Base-by-base conservation (phyloP, 108 stramenopile genomes). In the Fragilariopsis cylindrus region DNA sequence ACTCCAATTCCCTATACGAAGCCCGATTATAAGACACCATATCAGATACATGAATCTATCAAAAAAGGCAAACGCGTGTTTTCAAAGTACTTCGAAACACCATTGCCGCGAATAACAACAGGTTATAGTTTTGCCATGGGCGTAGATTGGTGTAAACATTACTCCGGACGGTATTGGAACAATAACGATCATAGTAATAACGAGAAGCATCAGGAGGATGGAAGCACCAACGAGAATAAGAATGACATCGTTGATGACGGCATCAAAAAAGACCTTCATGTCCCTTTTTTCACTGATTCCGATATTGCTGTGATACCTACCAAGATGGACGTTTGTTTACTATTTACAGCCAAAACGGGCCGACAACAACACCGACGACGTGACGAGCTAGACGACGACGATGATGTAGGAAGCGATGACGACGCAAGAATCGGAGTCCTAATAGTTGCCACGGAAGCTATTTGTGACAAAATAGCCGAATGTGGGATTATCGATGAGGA, bases 1-100 rank as follows among this genome's bases (percentile, higher is more conserved):
- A 57, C 42, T 18, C 75, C 56, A 0, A 76, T 76, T 60, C 75
- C 68, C 0, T 69, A 55, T 18, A 67, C 55, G 3, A 47, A 50
- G 39, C 30, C 7, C 5, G 75, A 76, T 48, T 76, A 58, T 39
- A 42, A 44, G 46, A 76, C 67, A 57, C 75, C 75, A 0, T 44
- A 69, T 16, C 52, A 67, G 18, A 55, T 76, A 15, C 66, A 60
- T 57, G 19, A 60, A 30, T 73, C 72, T 12, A 49, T 62, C 4
- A 16, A 4, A 4, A 30, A 3, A 4, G 60, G 48, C 48, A 73
- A 63, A 49, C 57, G 72, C 47, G 72, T 60, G 6, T 13, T 3
- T 18, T 65, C 46, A 6, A 46, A 46, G 8, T 7, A 3, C 8
- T 11, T 0, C 21, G 41, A 65, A 46, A 45, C 11, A 46, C 65